phyloP scores from a whole-genome alignment of 768 basidiomycete genomes.

The Floccularia luteovirens region DNA sequence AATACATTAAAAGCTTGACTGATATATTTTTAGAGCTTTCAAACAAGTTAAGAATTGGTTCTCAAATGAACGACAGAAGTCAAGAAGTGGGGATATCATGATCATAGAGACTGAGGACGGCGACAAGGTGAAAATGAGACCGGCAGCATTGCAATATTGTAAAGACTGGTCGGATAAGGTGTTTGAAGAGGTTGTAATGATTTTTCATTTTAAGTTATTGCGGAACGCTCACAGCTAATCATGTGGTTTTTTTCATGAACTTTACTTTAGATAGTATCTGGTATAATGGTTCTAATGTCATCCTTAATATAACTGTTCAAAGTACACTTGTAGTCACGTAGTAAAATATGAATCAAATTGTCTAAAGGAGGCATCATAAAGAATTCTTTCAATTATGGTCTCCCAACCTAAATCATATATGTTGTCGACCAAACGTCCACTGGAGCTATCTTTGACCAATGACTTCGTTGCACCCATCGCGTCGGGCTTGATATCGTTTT shows the following conservation, averaged over 20 bases:
- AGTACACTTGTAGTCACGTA: no score
- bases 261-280: no score
- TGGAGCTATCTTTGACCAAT: no score
- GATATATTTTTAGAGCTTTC: constrained; percentile 31
- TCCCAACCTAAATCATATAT: no score
- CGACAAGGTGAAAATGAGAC: constrained; percentile 40
- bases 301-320: no score
- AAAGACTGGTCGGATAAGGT: constrained; percentile 55
- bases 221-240: constrained; percentile 12
- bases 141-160: constrained; percentile 37
- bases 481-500: constrained; percentile 60
- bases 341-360: no score
- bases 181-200: constrained; percentile 56
- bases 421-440: no score
- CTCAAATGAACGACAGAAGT: constrained; percentile 52
- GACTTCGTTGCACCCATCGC: no score
- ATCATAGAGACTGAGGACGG: constrained; percentile 27
- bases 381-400: no score
- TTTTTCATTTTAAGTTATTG: constrained; percentile 39
- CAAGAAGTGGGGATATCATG: constrained; percentile 30
- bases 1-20: not conserved
- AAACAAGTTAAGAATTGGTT: constrained; percentile 65
- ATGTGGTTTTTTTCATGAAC: no score
- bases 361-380: no score
- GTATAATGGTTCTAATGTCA: no score